phyloP scores from a whole-genome alignment of 2,329 filamentous ascomycete genomes.

The Aspergillus pseudonomiae region DNA sequence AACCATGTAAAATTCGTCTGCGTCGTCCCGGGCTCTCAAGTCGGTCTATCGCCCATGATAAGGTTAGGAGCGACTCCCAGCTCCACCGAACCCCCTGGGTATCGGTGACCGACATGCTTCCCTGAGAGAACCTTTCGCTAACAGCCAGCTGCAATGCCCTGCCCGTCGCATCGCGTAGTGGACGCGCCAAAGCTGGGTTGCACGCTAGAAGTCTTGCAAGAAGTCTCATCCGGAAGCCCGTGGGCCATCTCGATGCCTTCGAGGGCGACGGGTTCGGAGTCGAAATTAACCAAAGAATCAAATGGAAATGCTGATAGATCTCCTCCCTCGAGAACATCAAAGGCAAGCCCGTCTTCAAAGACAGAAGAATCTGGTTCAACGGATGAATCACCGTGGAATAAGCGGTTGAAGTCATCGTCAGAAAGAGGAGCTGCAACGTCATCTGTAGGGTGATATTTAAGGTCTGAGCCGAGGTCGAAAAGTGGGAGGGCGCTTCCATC shows the following conservation, averaged over 20 bases:
- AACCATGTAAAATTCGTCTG: conserved; percentile 31
- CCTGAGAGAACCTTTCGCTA: conserved; percentile 44
- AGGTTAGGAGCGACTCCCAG: conserved; percentile 52
- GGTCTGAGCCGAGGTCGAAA: conserved; percentile 42
- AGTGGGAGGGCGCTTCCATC: conserved; percentile 52
- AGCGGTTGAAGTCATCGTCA: conserved; percentile 66
- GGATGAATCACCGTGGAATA: conserved; percentile 66
- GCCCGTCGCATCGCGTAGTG: conserved; percentile 57
- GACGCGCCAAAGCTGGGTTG: conserved; percentile 58
- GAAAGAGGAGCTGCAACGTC: conserved; percentile 67
- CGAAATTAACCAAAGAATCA: conserved; percentile 60
- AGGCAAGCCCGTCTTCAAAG: conserved; percentile 75
- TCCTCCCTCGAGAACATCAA: conserved; percentile 64
- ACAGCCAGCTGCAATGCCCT: conserved; percentile 56
- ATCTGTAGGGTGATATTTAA: conserved; percentile 57
- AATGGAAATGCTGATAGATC: conserved; percentile 54
- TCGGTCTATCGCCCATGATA: conserved; percentile 50
- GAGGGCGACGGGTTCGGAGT: conserved; percentile 52
- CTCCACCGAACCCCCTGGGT: conserved; percentile 34
- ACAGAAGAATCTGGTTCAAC: conserved; percentile 73
- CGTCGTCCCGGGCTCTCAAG: conserved; percentile 41
- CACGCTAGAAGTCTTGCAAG: conserved; percentile 55
- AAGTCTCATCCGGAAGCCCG: conserved; percentile 53
- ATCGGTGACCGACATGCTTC: conserved; percentile 38
- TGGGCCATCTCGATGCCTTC: conserved; percentile 48